These are phyloP conservation scores for Infundibulicybe gibba DNA, from an alignment of 768 basidiomycete species.

Conservation along the genomic window DNA sequence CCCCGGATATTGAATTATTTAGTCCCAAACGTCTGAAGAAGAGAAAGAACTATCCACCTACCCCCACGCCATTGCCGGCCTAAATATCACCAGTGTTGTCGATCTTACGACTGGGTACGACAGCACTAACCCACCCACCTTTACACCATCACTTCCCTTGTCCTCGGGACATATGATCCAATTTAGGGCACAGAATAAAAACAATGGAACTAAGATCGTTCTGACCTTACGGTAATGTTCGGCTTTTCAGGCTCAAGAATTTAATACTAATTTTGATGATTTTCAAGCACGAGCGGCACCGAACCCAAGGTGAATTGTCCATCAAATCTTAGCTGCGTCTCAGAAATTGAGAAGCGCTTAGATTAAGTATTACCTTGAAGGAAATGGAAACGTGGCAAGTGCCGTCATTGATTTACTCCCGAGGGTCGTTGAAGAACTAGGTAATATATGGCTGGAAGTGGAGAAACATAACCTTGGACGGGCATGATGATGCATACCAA, in stretches of 20 bases:
- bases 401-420: constrained; percentile 47
- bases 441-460: constrained; percentile 67
- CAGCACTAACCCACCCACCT: constrained; percentile 65
- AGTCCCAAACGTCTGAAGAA: too few species aligned
- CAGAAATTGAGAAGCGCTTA: constrained; percentile 16
- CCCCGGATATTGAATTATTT: too few species aligned
- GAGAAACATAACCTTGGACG: constrained; percentile 27
- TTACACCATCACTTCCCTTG: constrained; percentile 58
- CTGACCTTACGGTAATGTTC: constrained; percentile 63
- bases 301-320: constrained; percentile 71
- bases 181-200: constrained; percentile 51
- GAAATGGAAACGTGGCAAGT: constrained; percentile 50
- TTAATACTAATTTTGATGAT: background rate
- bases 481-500: background rate
- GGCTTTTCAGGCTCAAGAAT: background rate
- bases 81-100: constrained; percentile 58
- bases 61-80: constrained; percentile 56
- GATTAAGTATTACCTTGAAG: constrained; percentile 93
- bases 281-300: constrained; percentile 76
- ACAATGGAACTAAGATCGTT: constrained; percentile 45
- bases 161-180: constrained; percentile 87
- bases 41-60: constrained; percentile 32
- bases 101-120: constrained; percentile 82
- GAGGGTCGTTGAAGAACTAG: constrained; percentile 57
- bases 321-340: background rate